These are phyloP conservation scores for Cardamine occulta DNA, from an alignment of 345 rosid genomes.

Conservation along the genomic window DNA sequence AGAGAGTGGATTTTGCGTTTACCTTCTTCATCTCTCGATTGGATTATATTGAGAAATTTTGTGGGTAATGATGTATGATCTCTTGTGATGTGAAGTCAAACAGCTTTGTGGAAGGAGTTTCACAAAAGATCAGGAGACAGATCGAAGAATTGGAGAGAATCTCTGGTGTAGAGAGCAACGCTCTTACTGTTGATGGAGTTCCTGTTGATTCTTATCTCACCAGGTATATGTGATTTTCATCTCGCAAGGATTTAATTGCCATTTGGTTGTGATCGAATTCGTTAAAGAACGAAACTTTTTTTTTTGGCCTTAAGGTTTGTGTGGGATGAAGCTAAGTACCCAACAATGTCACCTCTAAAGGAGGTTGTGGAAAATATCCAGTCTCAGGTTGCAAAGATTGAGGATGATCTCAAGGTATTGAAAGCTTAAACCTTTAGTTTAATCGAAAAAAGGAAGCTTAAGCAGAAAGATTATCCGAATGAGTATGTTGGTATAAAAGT, in stretches of 20 bases:
- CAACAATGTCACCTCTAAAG: constrained; percentile 88
- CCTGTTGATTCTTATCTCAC: constrained; percentile 98
- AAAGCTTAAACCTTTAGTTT: not conserved
- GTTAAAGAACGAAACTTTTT: constrained; percentile 16
- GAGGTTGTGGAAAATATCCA: constrained; percentile 87
- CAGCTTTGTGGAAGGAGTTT: constrained; percentile 86
- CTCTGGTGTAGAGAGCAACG: constrained; percentile 78
- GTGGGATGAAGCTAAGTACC: constrained; percentile 98
- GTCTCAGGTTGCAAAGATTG: constrained; percentile 82
- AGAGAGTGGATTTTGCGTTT: not conserved
- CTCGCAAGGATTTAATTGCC: not conserved
- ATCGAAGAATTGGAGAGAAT: constrained; percentile 95
- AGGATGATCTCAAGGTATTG: constrained; percentile 98
- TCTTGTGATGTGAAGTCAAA: constrained; percentile 66
- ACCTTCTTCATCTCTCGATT: not conserved
- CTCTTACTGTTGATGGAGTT: constrained; percentile 91
- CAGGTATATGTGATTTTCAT: constrained; percentile 56
- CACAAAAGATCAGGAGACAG: constrained; percentile 97
- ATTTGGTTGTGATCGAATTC: not conserved
- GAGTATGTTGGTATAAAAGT: not conserved
- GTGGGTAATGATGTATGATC: constrained; percentile 24
- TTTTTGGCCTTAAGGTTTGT: constrained; percentile 66
- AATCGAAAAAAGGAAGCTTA: not conserved
- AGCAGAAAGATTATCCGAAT: not conserved
- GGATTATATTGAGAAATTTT: constrained; percentile 14